Percentiles rank a stretch among this genome's conserved stretches.
phyloP scores from a whole-genome alignment of 768 basidiomycete species.

The Pleurotus djamor region DNA sequence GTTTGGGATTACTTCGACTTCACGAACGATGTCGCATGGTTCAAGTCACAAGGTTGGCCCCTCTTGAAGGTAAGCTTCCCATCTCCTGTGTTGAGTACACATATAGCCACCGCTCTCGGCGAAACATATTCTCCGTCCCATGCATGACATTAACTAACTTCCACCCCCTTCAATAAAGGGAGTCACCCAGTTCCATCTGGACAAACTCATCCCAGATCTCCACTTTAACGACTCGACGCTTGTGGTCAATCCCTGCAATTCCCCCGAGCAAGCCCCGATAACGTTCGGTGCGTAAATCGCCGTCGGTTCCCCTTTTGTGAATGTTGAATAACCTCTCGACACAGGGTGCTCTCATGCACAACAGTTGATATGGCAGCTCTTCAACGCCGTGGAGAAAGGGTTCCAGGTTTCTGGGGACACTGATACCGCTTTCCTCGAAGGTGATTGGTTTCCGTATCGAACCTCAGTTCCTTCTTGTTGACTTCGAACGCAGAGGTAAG shows the following conservation, averaged over 20 bases:
- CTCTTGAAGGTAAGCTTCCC: constrained; percentile 53
- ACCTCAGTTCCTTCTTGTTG: neutral
- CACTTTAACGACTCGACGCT: constrained; percentile 70
- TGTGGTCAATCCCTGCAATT: constrained; percentile 73
- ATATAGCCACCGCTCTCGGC: neutral
- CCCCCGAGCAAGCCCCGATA: constrained; percentile 70
- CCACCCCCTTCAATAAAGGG: constrained; percentile 33
- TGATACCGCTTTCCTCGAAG: constrained; percentile 58
- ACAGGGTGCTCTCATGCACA: constrained; percentile 75
- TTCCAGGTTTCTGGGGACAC: constrained; percentile 62
- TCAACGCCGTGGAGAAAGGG: constrained; percentile 72
- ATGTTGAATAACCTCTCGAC: neutral
- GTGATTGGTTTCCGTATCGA: constrained; percentile 25
- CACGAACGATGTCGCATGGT: constrained; percentile 67
- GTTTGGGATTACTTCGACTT: constrained; percentile 82
- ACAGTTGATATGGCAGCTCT: constrained; percentile 76
- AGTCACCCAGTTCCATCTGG: constrained; percentile 68
- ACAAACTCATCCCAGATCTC: constrained; percentile 64
- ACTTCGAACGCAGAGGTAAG: constrained; percentile 41
- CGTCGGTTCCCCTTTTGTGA: too few relatives aligned
- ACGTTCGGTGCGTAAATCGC: constrained; percentile 53
- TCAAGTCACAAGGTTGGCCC: constrained; percentile 71
- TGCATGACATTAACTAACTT: neutral
- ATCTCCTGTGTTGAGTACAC: neutral
- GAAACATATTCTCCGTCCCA: neutral